Percentiles rank a stretch among this genome's conserved stretches.
phyloP scores from a whole-genome alignment of 2,329 filamentous ascomycete species.

The Cladobotryum protrusum region DNA sequence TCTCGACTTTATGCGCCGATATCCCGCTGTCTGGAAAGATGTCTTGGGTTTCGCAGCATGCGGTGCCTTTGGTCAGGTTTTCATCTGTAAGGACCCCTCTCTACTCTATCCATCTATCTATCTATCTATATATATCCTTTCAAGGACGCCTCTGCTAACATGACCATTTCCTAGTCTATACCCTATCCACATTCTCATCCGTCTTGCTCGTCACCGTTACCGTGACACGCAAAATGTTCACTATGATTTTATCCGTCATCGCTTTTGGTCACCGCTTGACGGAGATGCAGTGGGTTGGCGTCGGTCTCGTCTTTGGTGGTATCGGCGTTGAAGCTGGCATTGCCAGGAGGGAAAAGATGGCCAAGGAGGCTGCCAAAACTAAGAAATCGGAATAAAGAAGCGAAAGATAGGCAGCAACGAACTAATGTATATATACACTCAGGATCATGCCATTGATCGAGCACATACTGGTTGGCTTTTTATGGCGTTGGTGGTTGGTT shows the following conservation, averaged over 20 bases:
- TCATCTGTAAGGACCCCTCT: constrained; percentile 62
- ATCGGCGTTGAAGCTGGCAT: constrained; percentile 87
- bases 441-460: not conserved
- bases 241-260: constrained; percentile 93
- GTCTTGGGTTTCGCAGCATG: constrained; percentile 85
- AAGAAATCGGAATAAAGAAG: constrained; percentile 28
- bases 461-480: constrained; percentile 4
- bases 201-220: constrained; percentile 92
- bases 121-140: not conserved
- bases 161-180: constrained; percentile 58
- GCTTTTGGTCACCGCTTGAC: constrained; percentile 87
- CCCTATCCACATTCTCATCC: constrained; percentile 84
- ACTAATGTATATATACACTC: constrained; percentile 4
- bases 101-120: not conserved
- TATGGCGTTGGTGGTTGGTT: not conserved
- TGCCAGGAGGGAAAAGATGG: constrained; percentile 73
- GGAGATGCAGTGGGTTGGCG: constrained; percentile 88
- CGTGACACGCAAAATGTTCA: constrained; percentile 97
- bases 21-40: constrained; percentile 79
- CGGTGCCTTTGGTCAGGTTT: constrained; percentile 89
- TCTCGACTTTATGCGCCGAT: constrained; percentile 68
- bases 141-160: constrained; percentile 14
- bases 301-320: constrained; percentile 87
- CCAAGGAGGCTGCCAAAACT: constrained; percentile 61
- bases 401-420: not conserved